Evolutionary conservation across 768 basidiomycete species (phyloP), one percentile per base, ranked within the genome.

Genomic region (Suillus paluster): DNA sequence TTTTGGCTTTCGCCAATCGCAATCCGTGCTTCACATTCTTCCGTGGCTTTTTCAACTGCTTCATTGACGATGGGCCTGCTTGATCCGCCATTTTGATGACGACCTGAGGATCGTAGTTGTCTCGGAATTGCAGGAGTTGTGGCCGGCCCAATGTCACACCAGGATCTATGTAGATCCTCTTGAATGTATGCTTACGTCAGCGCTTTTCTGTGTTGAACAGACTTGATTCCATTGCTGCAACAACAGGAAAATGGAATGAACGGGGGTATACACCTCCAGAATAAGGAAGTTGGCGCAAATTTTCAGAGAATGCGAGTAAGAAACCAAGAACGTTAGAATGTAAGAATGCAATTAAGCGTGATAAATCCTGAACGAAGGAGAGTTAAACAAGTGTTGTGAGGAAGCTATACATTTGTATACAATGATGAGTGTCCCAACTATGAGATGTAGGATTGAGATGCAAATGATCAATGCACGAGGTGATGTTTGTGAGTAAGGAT

Each of bases 1-100:
- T 84, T 68, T 80, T 83, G 30, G 73, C 61, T 66, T 80, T 82
- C 5, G 50, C 48, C 27, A 66, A 27, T n/a, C 64, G 67, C 36
- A 63, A 30, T 8, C 34, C 36, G 2, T 42, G 59, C 41, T 66
- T 68, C 44, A 57, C 61, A 8, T 41, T 49, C 55, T 65, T 72
- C 58, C 66, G 67, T 19, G 58, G 12, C 34, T 59, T 57, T 53
- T 57, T 50, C 25, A 3, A 10, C 17, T 36, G n/a, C 58, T 61
- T 74, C 8, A 41, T 48, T n/a, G 30, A 45, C 17, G 74, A 75
- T 0, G 66, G 63, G 9, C 67, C 63, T 30, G 65, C 66, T 17
- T 62, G 61, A 25, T 69, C 38, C 12, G n/a, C 41, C 73, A 74
- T 74, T 21, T 21, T 30, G 23, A 27, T 55, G 17, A 19, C 38